Base-by-base conservation (phyloP, 2,329 filamentous ascomycete species). In the Fusarium hainanense region DNA sequence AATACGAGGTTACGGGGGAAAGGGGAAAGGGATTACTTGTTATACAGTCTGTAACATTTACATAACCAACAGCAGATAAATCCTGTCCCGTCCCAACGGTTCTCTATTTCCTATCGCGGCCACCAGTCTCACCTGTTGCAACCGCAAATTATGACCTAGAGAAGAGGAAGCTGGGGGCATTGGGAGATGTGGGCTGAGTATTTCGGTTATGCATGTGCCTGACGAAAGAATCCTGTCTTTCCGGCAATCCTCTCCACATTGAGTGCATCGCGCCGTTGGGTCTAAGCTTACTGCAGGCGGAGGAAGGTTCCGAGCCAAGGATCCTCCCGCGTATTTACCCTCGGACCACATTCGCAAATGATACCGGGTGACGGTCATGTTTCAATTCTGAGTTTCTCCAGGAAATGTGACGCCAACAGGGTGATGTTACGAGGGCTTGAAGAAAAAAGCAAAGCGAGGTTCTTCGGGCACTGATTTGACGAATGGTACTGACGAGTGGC, bases 11-110 rank as follows among this genome's bases (percentile, higher is more conserved):
- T 8, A 27, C 13, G 13, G 18, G 49, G 49, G n/a, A 21, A 51
- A 51, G 48, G 48, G 48, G 32, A 51, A 51, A 51, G 49, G 23
- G 49, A 13, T 11, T 9, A 51, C 49, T 41, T 51, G 32, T 51
- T 41, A 51, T 51, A 41, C 32, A 41, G 16, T 37, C 20, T 50
- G 49, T 51, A 41, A 41, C 49, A 25, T n/a, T 51, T 41, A 51
- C 49, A 25, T 14, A 41, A 16, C 18, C 30, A 28, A 27, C 49
- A 27, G 23, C 32, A 27, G 40, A 20, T 7, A 12, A 25, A 41
- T 51, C 4, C 32, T 6, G 23, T 41, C 32, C 13, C 13, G 23
- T 41, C 32, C 9, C 8, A 27, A 27, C 23, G 32, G 49, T 21
- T 41, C 23, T 41, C 7, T 21, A 37, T 50, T 51, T 27, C 32